Evolutionary conservation across 2,329 filamentous ascomycete genomes (phyloP).

Genomic region (Bipolaris zeicola): DNA sequence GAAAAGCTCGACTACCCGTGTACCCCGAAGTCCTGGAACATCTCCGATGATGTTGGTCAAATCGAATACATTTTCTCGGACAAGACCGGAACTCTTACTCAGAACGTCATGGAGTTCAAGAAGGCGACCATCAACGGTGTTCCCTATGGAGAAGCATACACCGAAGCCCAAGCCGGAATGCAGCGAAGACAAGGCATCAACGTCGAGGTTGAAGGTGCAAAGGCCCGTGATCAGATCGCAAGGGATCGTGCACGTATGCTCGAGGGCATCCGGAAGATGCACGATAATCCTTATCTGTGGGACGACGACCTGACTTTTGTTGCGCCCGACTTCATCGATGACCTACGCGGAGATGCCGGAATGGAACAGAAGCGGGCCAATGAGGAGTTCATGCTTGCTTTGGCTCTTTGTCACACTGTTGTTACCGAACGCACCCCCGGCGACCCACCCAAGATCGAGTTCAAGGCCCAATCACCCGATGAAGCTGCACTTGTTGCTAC

Average conservation of each 20-base stretch:
- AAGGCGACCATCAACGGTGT: slow-evolving; percentile 97
- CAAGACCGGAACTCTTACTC: slow-evolving; percentile 87
- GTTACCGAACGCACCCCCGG: slow-evolving; percentile 88
- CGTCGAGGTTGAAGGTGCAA: slow-evolving; percentile 77
- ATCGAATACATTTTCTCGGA: slow-evolving; percentile 99
- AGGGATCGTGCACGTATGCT: slow-evolving; percentile 76
- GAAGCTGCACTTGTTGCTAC: slow-evolving; percentile 94
- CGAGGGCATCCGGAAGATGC: slow-evolving; percentile 71
- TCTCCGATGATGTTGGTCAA: slow-evolving; percentile 95
- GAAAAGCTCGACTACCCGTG: slow-evolving; percentile 92
- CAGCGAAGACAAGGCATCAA: slow-evolving; percentile 88
- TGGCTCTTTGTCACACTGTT: slow-evolving; percentile 96
- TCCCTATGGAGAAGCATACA: slow-evolving; percentile 96
- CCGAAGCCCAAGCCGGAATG: slow-evolving; percentile 95
- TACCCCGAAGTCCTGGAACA: slow-evolving; percentile 98
- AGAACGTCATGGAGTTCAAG: slow-evolving; percentile 99
- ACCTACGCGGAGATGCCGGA: slow-evolving; percentile 78
- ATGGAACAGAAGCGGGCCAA: slow-evolving; percentile 77
- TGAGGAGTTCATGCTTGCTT: slow-evolving; percentile 89
- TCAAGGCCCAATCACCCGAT: slow-evolving; percentile 96
- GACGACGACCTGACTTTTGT: slow-evolving; percentile 92
- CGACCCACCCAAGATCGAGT: slow-evolving; percentile 88
- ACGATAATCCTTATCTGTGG: slow-evolving; percentile 89
- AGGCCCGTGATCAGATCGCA: slow-evolving; percentile 77
- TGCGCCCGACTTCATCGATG: slow-evolving; percentile 84